Evolutionary conservation across 306 rosid genomes (phyloP).

Genomic region (Lathyrus sativus): DNA sequence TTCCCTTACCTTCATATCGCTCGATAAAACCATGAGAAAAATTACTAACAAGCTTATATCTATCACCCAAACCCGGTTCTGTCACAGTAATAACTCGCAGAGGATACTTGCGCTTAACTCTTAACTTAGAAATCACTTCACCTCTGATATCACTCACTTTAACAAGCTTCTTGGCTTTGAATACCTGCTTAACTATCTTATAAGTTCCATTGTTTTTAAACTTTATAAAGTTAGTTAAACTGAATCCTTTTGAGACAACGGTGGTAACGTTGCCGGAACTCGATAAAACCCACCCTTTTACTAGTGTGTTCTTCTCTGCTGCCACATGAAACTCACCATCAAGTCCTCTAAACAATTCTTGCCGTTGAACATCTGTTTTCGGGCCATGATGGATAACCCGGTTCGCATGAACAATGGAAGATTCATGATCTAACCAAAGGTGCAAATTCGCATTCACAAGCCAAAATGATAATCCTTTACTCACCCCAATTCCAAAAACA

Average conservation of each 20-base stretch:
- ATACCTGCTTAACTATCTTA: conserved; percentile 59
- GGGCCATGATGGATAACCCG: conserved; percentile 34
- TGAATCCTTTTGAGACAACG: conserved; percentile 42
- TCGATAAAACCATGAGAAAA: conserved; percentile 57
- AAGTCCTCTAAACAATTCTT: conserved; percentile 50
- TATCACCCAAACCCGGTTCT: conserved; percentile 38
- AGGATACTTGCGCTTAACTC: conserved; percentile 54
- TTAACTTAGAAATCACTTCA: conserved; percentile 30
- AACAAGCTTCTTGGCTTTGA: conserved; percentile 45
- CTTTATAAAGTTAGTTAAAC: conserved; percentile 43
- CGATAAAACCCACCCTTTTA: conserved; percentile 66
- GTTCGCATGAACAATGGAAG: conserved; percentile 43
- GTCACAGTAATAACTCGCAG: conserved; percentile 43
- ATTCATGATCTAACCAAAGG: conserved; percentile 68
- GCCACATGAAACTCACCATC: conserved; percentile 61
- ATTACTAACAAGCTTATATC: conserved; percentile 51
- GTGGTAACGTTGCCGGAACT: conserved; percentile 71
- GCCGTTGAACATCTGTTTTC: conserved; percentile 40
- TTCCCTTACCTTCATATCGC: conserved; percentile 32
- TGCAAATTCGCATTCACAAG: conserved; percentile 81
- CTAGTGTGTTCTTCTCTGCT: conserved; percentile 49
- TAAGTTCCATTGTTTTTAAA: conserved; percentile 50
- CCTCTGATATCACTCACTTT: conserved; percentile 37
- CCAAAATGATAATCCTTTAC: conserved; percentile 69
- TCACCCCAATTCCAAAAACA: conserved; percentile 65